Conservation (phyloP, 177 flowering plant genomes). For the Vitis hybrid region DNA sequence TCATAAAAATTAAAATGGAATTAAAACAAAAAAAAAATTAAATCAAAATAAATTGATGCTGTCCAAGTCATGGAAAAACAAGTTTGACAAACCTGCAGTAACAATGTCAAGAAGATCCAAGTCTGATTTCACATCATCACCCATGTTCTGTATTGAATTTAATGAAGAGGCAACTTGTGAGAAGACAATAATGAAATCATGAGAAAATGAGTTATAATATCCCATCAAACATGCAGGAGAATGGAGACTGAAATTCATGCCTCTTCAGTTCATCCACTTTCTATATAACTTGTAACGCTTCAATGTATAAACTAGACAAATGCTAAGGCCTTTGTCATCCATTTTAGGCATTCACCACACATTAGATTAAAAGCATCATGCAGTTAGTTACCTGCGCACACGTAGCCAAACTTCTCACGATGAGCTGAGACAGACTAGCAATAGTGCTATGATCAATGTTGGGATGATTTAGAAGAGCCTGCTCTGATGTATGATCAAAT, state of each 20-base stretch:
- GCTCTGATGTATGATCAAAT: constrained; percentile 71
- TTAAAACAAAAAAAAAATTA: not conserved
- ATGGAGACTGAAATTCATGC: too few relatives aligned
- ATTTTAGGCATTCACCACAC: not conserved
- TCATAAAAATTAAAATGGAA: not conserved
- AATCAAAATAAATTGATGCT: not conserved
- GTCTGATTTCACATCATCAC: constrained; percentile 33
- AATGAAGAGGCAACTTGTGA: not conserved
- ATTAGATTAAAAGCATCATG: not conserved
- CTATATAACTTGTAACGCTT: not conserved
- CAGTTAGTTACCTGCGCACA: constrained; percentile 45
- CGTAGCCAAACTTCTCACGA: constrained; percentile 55
- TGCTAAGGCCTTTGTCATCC: too few relatives aligned
- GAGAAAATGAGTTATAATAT: not conserved
- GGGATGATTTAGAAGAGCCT: constrained; percentile 52
- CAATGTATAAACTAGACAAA: too few relatives aligned
- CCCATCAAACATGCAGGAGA: too few relatives aligned
- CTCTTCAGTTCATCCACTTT: not conserved
- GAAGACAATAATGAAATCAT: not conserved
- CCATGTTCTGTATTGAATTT: constrained; percentile 30
- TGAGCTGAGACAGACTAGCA: constrained; percentile 44
- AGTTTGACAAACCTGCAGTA: constrained; percentile 38
- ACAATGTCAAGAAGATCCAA: constrained; percentile 70
- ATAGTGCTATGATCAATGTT: constrained; percentile 34
- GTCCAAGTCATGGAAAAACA: too few relatives aligned